Evolutionary conservation across 139 green algal species (phyloP).

Genomic region (Coccomyxa sp.): DNA sequence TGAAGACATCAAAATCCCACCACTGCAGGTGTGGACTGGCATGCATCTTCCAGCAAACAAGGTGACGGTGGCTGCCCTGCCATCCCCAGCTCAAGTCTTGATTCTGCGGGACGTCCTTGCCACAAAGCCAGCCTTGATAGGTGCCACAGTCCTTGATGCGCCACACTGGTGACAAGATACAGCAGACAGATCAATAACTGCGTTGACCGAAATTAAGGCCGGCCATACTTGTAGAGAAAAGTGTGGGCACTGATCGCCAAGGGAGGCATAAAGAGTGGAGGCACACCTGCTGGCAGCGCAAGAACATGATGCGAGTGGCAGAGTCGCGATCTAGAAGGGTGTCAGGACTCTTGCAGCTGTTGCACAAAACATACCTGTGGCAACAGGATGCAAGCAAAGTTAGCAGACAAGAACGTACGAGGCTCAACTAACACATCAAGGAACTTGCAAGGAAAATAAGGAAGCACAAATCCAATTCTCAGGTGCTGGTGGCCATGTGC

Average conservation of each 20-base stretch:
- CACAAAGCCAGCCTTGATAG: slow-evolving; percentile 95
- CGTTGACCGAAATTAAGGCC: too few relatives aligned
- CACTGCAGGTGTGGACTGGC: too few relatives aligned
- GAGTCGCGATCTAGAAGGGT: slow-evolving; percentile 88
- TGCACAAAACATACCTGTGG: slow-evolving; percentile 96
- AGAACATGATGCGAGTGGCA: slow-evolving; percentile 84
- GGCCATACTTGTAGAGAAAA: too few relatives aligned
- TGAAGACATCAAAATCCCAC: too few relatives aligned
- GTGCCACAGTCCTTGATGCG: slow-evolving; percentile 75
- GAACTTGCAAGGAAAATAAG: neutral
- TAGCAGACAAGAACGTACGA: too few relatives aligned
- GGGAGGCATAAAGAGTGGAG: too few relatives aligned
- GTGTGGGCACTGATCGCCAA: too few relatives aligned
- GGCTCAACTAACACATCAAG: neutral
- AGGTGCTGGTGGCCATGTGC: neutral
- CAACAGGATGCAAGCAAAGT: neutral
- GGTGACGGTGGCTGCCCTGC: too few relatives aligned
- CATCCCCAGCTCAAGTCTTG: neutral
- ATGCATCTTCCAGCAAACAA: too few relatives aligned
- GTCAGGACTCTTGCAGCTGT: slow-evolving; percentile 93
- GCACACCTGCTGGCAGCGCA: slow-evolving; percentile 79
- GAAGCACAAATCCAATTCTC: neutral
- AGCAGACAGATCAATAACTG: neutral
- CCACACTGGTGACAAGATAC: slow-evolving; percentile 58
- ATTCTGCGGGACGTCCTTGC: slow-evolving; percentile 50